Conservation (phyloP, 169 alveolate species). For the Plasmodium gonderi region DNA sequence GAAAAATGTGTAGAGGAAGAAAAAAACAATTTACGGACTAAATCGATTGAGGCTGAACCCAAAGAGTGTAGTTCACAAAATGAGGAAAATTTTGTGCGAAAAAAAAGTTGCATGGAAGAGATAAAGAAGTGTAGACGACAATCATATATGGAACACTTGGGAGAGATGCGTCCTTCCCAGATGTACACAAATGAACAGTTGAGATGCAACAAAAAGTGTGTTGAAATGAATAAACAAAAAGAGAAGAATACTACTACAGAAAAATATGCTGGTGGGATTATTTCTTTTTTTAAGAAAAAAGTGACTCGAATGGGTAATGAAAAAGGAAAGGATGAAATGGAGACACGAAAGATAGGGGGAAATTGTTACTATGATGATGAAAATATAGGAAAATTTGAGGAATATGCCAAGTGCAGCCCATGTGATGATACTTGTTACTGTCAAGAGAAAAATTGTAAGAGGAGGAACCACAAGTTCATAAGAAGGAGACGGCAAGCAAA, state of each 20-base stretch:
- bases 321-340: not conserved
- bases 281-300: constrained; percentile 7
- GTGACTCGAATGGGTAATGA: not conserved
- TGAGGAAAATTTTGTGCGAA: no score
- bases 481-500: no score
- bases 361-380: not conserved
- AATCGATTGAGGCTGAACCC: no score
- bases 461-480: no score
- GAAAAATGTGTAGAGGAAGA: no score
- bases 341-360: not conserved
- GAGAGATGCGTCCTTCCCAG: not conserved
- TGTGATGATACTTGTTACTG: not conserved
- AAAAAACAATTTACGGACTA: no score
- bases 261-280: not conserved
- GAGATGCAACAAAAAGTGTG: not conserved
- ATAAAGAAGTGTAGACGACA: no score
- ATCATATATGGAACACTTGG: no score
- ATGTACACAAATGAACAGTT: not conserved
- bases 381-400: not conserved
- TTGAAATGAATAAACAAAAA: not conserved
- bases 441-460: not conserved
- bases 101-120: not conserved
- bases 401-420: not conserved
- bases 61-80: no score
- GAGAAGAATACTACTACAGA: not conserved